phyloP scores from a whole-genome alignment of 169 alveolate species.

The Neospora caninum region DNA sequence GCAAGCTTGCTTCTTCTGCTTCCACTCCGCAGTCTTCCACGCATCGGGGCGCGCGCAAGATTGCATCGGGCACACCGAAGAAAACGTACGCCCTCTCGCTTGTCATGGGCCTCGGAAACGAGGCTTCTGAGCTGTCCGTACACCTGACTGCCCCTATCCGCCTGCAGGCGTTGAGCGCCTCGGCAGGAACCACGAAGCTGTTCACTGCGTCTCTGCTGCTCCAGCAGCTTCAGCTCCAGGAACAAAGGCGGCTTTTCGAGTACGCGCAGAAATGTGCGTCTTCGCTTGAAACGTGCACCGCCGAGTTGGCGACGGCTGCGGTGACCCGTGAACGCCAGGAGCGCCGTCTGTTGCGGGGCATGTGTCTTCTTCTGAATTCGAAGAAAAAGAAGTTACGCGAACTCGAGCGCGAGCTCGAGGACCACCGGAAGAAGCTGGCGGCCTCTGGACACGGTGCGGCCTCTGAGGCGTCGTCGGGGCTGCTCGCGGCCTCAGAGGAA shows the following conservation, averaged over 20 bases:
- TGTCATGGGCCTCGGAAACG: neutral
- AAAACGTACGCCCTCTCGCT: neutral
- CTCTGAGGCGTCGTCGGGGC: neutral
- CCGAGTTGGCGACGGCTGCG: neutral
- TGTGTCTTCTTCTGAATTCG: neutral
- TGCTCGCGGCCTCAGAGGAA: neutral
- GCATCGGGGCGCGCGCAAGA: neutral
- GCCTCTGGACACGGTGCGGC: neutral
- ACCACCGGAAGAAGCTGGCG: neutral
- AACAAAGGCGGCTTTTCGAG: neutral
- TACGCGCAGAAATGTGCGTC: neutral
- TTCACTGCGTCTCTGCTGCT: neutral
- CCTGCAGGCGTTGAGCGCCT: neutral
- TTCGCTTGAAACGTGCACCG: neutral
- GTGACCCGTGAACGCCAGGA: neutral
- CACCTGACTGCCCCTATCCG: slow-evolving; percentile 20
- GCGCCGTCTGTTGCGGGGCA: neutral
- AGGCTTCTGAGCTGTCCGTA: neutral
- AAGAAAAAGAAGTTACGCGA: neutral
- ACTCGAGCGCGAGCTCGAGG: neutral
- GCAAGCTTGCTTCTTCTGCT: neutral
- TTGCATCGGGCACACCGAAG: neutral
- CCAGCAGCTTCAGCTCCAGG: slow-evolving; percentile 20
- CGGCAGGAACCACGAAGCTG: neutral
- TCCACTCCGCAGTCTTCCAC: neutral